These are phyloP conservation scores for Hypoxylon intermedium DNA, from an alignment of 495 filamentous ascomycete species.

Conservation along the genomic window DNA sequence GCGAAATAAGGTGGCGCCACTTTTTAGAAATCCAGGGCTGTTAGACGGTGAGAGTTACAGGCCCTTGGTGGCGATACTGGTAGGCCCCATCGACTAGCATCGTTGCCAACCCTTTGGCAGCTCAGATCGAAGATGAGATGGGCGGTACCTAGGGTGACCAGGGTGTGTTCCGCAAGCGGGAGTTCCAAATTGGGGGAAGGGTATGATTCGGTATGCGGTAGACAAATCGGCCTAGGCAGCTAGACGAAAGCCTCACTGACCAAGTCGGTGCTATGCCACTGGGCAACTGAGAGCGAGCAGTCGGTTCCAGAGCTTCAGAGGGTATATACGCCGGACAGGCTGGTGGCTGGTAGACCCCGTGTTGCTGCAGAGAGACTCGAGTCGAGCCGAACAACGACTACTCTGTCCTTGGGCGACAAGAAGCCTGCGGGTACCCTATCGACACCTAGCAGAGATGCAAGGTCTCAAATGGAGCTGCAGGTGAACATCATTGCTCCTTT, in stretches of 20 bases:
- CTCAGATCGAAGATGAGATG: conserved; percentile 44
- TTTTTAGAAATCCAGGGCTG: conserved; percentile 40
- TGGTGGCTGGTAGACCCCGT: not conserved
- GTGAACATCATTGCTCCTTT: conserved; percentile 34
- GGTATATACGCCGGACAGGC: too few relatives aligned
- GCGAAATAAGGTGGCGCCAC: conserved; percentile 43
- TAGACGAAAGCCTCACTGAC: conserved; percentile 25
- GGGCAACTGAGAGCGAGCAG: too few relatives aligned
- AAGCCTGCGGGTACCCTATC: conserved; percentile 31
- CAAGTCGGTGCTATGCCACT: conserved; percentile 35
- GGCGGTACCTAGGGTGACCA: conserved; percentile 28
- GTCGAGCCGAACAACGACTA: conserved; percentile 25
- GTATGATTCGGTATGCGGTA: conserved; percentile 38
- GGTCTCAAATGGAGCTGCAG: conserved; percentile 29
- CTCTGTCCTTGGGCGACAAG: conserved; percentile 23
- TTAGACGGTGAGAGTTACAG: conserved; percentile 33
- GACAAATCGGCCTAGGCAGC: too few relatives aligned
- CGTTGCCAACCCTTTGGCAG: conserved; percentile 41
- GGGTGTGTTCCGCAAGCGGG: conserved; percentile 32
- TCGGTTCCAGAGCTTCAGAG: too few relatives aligned
- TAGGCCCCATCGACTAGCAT: conserved; percentile 38
- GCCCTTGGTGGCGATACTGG: conserved; percentile 39
- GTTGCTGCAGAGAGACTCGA: conserved; percentile 2
- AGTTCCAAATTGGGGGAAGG: conserved; percentile 38
- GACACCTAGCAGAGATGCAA: conserved; percentile 21